Percentiles rank a stretch among this genome's conserved stretches.
Conservation (phyloP, 192 early-diverging fungal species). For the Backusella mclennaniae region DNA sequence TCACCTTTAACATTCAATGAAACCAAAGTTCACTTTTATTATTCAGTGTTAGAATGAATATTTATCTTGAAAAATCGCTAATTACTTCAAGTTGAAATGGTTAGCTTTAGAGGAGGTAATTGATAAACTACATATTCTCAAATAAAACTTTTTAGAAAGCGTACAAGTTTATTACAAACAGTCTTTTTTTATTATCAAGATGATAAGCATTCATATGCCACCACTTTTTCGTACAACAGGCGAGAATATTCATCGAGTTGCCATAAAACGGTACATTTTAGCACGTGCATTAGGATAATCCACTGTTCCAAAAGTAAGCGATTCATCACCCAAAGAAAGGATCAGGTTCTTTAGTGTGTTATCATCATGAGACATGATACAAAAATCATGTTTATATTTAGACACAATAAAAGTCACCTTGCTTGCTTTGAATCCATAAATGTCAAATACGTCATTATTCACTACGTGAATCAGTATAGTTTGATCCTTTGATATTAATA, state of each 20-base stretch:
- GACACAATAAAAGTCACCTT: background rate
- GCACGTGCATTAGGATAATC: background rate
- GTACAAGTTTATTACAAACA: too few relatives aligned
- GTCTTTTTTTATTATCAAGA: too few relatives aligned
- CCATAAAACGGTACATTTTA: background rate
- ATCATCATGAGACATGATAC: background rate
- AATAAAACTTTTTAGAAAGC: too few relatives aligned
- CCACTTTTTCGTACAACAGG: too few relatives aligned
- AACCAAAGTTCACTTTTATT: too few relatives aligned
- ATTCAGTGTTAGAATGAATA: too few relatives aligned
- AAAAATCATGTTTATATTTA: background rate
- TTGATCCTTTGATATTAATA: background rate
- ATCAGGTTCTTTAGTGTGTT: background rate
- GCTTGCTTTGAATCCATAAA: background rate
- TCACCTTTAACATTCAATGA: too few relatives aligned
- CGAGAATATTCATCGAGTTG: background rate
- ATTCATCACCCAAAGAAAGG: background rate
- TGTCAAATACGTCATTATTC: background rate
- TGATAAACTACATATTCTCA: too few relatives aligned
- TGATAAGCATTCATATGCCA: too few relatives aligned
- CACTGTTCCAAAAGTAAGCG: background rate
- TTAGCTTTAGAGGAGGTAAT: too few relatives aligned
- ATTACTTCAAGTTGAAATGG: too few relatives aligned
- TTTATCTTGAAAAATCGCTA: too few relatives aligned
- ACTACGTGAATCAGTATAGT: background rate